phyloP scores from a whole-genome alignment of 495 filamentous ascomycete species.

The Cairneyella variabilis region DNA sequence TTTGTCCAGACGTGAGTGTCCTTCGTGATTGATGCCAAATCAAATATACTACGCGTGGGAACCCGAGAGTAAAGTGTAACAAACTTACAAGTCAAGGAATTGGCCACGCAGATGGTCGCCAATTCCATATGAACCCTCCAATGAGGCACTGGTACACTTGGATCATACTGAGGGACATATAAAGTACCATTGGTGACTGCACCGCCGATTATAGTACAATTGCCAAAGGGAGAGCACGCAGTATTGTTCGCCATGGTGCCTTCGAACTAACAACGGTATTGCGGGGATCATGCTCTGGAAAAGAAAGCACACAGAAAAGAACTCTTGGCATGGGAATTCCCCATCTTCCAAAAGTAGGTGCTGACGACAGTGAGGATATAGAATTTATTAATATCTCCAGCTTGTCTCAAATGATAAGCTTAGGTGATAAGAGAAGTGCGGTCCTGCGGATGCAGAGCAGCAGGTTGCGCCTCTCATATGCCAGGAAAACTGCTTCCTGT shows the following conservation, averaged over 20 bases:
- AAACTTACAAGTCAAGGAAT: slow-evolving; percentile 18
- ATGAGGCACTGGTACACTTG: slow-evolving; percentile 1
- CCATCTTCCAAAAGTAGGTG: background rate
- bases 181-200: slow-evolving; percentile 10
- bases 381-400: too few relatives aligned
- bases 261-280: too few relatives aligned
- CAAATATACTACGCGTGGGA: background rate
- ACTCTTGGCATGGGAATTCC: background rate
- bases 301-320: background rate
- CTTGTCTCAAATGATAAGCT: too few relatives aligned
- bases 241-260: slow-evolving; percentile 15
- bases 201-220: slow-evolving; percentile 6
- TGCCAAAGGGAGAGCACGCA: slow-evolving; percentile 4
- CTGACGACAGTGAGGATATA: background rate
- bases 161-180: slow-evolving; percentile 11
- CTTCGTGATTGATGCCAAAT: too few relatives aligned
- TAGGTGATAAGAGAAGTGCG: too few relatives aligned
- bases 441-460: too few relatives aligned
- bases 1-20: too few relatives aligned
- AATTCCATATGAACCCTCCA: slow-evolving; percentile 16
- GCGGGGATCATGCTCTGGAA: background rate
- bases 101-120: slow-evolving; percentile 12
- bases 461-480: too few relatives aligned
- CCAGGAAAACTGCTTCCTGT: too few relatives aligned
- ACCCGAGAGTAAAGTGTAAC: too few relatives aligned